Evolutionary conservation across 352 stramenopile genomes (phyloP).

Genomic region (Phytopythium vexans): DNA sequence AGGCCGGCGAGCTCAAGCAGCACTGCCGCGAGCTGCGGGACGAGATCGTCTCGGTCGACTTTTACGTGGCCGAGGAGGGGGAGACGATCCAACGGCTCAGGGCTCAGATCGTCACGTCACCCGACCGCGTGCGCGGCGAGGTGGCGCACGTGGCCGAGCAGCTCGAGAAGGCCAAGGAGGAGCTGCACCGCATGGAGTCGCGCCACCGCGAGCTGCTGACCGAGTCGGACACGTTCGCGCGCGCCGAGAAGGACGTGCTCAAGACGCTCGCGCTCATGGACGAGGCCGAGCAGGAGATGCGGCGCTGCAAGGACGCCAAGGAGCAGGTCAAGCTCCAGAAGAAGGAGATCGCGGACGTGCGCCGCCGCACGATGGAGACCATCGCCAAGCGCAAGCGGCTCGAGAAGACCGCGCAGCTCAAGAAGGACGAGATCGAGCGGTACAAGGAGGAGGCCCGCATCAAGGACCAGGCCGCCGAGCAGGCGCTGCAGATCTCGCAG

Average conservation of each 20-base stretch:
- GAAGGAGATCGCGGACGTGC: conserved; percentile 50
- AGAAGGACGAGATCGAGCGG: conserved; percentile 60
- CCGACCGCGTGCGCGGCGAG: conserved; percentile 78
- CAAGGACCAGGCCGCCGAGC: conserved; percentile 57
- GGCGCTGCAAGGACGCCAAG: conserved; percentile 67
- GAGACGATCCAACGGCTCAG: conserved; percentile 75
- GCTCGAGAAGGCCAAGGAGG: conserved; percentile 70
- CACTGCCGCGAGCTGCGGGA: conserved; percentile 84
- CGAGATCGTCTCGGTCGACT: conserved; percentile 50
- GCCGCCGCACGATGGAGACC: conserved; percentile 42
- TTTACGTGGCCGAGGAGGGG: conserved; percentile 84
- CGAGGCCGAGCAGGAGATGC: conserved; percentile 62
- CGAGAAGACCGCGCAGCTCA: conserved; percentile 68
- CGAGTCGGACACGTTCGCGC: conserved; percentile 66
- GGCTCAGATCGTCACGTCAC: conserved; percentile 89
- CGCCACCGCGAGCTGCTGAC: conserved; percentile 48
- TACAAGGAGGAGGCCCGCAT: conserved; percentile 63
- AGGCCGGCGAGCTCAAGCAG: conserved; percentile 78
- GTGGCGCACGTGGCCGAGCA: conserved; percentile 48
- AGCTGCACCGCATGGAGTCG: conserved; percentile 65
- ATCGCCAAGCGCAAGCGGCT: conserved; percentile 65
- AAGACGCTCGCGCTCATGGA: conserved; percentile 60
- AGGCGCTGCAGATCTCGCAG: conserved; percentile 48
- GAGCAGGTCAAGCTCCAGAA: conserved; percentile 60
- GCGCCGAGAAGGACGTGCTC: conserved; percentile 63